Base-by-base conservation (phyloP, 2,329 filamentous ascomycete species). In the Esteya vermicola region DNA sequence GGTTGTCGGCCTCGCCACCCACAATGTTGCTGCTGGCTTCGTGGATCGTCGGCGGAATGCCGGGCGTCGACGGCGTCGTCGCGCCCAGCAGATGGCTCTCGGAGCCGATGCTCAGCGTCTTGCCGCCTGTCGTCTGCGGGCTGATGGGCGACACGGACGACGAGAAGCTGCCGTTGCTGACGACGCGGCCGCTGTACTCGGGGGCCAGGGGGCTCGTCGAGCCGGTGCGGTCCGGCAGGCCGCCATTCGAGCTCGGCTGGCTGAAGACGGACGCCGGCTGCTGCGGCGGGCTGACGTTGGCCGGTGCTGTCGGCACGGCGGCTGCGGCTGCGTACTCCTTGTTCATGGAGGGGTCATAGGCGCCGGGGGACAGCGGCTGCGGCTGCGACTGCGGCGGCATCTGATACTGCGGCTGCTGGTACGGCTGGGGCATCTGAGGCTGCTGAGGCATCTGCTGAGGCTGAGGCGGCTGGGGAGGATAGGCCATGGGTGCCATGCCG, bases 21-120 rank as follows among this genome's bases (percentile, higher is more conserved):
- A 48, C 36, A 0, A 33, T n/a, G 13, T 38, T 44, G 37, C 46
- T 39, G 25, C 38, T 41, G 1, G 46, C 46, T 43, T 48, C 46
- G 36, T 45, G 39, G 39, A 48, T 47, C 9, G 46, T 48, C n/a
- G 41, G 19, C 21, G 45, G 46, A 9, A 47, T 43, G 31, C 32
- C 25, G 26, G 31, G 25, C 25, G 22, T 22, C 18, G n/a, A 10
- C 14, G 19, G n/a, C 10, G 26, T 14, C 6, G 14, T 21, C 3
- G 10, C 19, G 19, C 8, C 36, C 21, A 22, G 19, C 28, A 21
- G 9, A 6, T 16, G 22, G 25, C n/a, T 22, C 14, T 19, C n/a
- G 9, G 16, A n/a, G 28, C 40, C 18, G 27, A 31, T 36, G 10
- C 18, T 20, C 10, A 7, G 12, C 31, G n/a, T 9, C 16, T 16